Evolutionary conservation across 495 filamentous ascomycete species (phyloP), one percentile per base, ranked within the genome.

Genomic region (Aspergillus sclerotiicarbonarius): DNA sequence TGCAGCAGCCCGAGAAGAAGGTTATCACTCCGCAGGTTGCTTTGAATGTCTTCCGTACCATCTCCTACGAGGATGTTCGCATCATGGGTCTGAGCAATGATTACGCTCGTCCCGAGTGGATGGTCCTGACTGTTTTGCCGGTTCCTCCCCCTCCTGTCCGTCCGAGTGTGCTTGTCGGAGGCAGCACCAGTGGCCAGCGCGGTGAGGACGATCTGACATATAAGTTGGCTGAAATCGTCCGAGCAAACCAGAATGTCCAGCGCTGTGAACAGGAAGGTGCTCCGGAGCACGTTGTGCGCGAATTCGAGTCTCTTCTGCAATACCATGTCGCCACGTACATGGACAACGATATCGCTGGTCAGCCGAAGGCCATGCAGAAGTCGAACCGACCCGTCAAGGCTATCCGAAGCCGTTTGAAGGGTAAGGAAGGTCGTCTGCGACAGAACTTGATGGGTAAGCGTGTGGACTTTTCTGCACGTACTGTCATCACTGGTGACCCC

Each of bases 371-470:
- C 5, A 77, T 98, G 70, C 95, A 98, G 67, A 99, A 99, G 74
- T 93, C 90, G 39, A 96, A 96, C 39, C 82, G 94, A 60, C 92
- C 94, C 0, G 89, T 99, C 58, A 99, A 99, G 77, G 89, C 92
- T 21, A 92, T 99, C 62, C 90, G 94, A 51, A 92, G 90, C 58
- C 91, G 94, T 76, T 75, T 99, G 63, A 99, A 99, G 81, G 94
- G 95, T 55, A 99, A 99, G 68, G 94, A 99, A 72, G 94, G 94
- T 66, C 90, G 94, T 76, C 80, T 99, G 15, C 90, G 94, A 71
- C 94, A 95, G 64, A 99, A 98, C 68, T 81, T 98, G 77, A 98
- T 98, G 94, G 94, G 94, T 41, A 99, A 99, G 75, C 94, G 94
- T 82, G 94, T 99, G 32, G 94, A 99, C 67, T 99, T 99, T 72